Evolutionary conservation across 768 basidiomycete genomes (phyloP).

Genomic region (Lactarius akahatsu): DNA sequence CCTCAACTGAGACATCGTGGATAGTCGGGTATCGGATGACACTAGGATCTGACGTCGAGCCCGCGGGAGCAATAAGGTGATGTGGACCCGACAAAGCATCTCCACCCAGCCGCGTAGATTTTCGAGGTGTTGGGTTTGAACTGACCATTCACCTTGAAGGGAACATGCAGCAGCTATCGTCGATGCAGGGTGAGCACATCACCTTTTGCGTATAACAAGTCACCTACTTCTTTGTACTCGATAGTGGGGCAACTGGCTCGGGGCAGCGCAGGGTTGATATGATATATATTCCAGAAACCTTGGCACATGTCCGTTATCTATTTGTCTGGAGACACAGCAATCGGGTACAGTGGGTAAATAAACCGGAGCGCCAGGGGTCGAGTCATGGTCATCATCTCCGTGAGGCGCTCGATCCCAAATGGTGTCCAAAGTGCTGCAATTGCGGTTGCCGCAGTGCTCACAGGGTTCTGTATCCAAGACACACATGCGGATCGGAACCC

Average conservation of each 20-base stretch:
- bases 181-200: neutral
- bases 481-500: too few species aligned
- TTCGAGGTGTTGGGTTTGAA: neutral
- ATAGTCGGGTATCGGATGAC: neutral
- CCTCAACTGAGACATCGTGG: neutral
- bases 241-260: neutral
- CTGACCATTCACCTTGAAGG: neutral
- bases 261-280: neutral
- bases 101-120: neutral
- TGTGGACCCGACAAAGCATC: neutral
- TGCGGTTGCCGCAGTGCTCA: neutral
- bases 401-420: neutral
- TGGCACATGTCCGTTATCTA: neutral
- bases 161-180: neutral
- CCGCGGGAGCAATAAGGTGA: conserved; percentile 7
- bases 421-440: neutral
- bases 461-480: neutral
- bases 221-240: conserved; percentile 3
- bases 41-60: neutral
- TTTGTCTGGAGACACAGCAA: conserved; percentile 14
- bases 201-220: neutral
- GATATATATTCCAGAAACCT: neutral
- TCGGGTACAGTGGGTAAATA: neutral
- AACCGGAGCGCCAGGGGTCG: neutral
- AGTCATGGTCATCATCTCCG: neutral